Base-by-base conservation (phyloP, 164 flowering plant genomes). In the Warburgia ugandensis region DNA sequence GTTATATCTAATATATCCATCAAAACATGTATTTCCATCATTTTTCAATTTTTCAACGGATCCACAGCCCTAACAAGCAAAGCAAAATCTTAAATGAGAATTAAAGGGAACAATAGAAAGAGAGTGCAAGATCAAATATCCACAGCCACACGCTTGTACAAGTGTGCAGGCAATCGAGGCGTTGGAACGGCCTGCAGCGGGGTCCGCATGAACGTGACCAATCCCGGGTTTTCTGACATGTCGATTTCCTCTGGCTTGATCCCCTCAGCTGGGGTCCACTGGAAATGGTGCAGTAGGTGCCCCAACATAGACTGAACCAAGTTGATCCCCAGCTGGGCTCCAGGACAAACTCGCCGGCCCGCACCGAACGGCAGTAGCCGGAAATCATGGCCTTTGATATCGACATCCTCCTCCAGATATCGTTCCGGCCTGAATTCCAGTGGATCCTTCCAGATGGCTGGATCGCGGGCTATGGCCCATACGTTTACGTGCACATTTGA, bases 221-320 rank as follows among this genome's bases (percentile, higher is more conserved):
- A 9, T 2, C 67, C 71, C 5, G 63, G 71, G 39, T 62, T 67
- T 28, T 67, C 71, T 1, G 56, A 26, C 67, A 67, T 57, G 63
- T 62, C 71, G 1, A 67, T 45, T 14, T 62, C 67, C 22, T 56
- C 56, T 0, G 59, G 50, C 12, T 50, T 49, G 6, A 62, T 48
- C 28, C 67, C 64, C 2, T 67, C 51, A 2, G 50, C 39, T 2
- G 60, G 63, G 19, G 48, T 31, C 67, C 71, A 67, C 6, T 17
- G 12, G 57, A 66, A 66, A 53, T 66, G 71, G 50, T 62, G 71
- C 52, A 67, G 38, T 11, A 62, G 50, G 51, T 67, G 71, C 2
- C 63, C 67, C 27, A 67, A 33, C 67, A 62, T 67, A 3, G 71
- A 67, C 23, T 65, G 50, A 20, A 67, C 71, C 56, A 67, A n/a